A percentile compares a stretch with the other conserved stretches of the same genome.
phyloP scores from a whole-genome alignment of 2,329 filamentous ascomycete species.

The Fusarium newnesense region DNA sequence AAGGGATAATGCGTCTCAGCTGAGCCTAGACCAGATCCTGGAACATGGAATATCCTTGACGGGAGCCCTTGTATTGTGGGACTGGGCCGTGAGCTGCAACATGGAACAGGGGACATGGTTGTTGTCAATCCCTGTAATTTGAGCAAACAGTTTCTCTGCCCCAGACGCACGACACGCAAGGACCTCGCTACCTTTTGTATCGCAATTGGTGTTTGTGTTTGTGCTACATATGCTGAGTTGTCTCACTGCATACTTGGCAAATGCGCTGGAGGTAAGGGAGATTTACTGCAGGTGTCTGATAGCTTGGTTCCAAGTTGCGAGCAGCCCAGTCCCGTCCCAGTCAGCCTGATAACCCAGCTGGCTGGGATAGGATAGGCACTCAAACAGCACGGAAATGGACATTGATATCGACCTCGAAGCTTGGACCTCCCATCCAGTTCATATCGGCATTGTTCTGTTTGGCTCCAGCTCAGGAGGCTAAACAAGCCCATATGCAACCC shows the following conservation, averaged over 20 bases:
- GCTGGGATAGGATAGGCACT: background rate
- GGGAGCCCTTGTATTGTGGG: conserved; percentile 30
- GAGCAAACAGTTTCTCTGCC: conserved; percentile 25
- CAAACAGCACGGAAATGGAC: background rate
- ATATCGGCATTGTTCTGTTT: conserved; percentile 24
- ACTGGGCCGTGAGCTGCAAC: conserved; percentile 28
- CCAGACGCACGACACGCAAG: conserved; percentile 21
- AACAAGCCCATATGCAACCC: conserved; percentile 29
- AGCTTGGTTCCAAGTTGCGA: conserved; percentile 18
- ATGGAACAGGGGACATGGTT: conserved; percentile 23
- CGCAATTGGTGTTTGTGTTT: conserved; percentile 19
- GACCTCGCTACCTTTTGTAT: conserved; percentile 18
- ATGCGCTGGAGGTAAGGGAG: conserved; percentile 13
- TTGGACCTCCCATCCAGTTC: conserved; percentile 8
- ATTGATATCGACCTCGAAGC: conserved; percentile 14
- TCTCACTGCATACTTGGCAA: conserved; percentile 16
- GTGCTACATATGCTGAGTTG: background rate
- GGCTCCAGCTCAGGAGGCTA: background rate
- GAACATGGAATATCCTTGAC: conserved; percentile 20
- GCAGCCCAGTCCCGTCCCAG: background rate
- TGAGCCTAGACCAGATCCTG: conserved; percentile 19
- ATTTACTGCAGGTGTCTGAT: conserved; percentile 29
- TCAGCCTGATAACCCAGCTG: conserved; percentile 12
- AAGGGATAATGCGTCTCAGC: conserved; percentile 24
- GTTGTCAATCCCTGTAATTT: conserved; percentile 21